Percentiles rank a stretch among this genome's conserved stretches.
phyloP scores from a whole-genome alignment of 169 alveolate species.

The Eimeria mitis region DNA sequence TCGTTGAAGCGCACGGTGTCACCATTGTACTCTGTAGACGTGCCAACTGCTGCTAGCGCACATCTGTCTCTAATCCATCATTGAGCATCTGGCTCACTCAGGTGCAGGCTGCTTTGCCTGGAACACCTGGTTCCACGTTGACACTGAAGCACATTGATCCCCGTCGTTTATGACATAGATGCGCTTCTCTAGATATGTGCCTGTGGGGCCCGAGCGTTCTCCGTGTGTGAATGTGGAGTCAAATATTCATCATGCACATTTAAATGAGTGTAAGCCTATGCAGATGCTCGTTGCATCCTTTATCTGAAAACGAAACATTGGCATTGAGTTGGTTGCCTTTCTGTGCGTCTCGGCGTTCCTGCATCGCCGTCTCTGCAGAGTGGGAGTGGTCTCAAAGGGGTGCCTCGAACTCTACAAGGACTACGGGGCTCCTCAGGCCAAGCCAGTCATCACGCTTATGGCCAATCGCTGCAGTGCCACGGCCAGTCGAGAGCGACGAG shows the following conservation, averaged over 20 bases:
- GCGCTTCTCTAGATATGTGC: background rate
- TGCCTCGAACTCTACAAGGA: slow-evolving; percentile 70
- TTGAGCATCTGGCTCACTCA: background rate
- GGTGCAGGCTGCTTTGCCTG: background rate
- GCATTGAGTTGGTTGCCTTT: background rate
- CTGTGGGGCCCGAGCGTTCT: background rate
- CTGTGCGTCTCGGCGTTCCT: background rate
- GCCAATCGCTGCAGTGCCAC: slow-evolving; percentile 80
- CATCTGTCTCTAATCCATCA: background rate
- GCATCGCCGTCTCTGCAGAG: slow-evolving; percentile 23
- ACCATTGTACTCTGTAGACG: background rate
- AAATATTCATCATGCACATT: too few species aligned
- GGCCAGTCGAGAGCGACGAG: slow-evolving; percentile 81
- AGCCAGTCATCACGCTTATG: slow-evolving; percentile 68
- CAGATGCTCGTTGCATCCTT: background rate
- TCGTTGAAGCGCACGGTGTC: background rate
- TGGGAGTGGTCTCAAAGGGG: slow-evolving; percentile 77
- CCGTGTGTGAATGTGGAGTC: background rate
- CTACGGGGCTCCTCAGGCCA: slow-evolving; percentile 77
- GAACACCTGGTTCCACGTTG: background rate
- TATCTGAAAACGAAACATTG: background rate
- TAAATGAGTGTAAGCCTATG: background rate
- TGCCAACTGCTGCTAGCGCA: background rate
- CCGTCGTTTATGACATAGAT: too few species aligned
- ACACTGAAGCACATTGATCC: background rate